Evolutionary conservation across 2,329 filamentous ascomycete genomes (phyloP).

Genomic region (Aspergillus oerlinghausenensis): DNA sequence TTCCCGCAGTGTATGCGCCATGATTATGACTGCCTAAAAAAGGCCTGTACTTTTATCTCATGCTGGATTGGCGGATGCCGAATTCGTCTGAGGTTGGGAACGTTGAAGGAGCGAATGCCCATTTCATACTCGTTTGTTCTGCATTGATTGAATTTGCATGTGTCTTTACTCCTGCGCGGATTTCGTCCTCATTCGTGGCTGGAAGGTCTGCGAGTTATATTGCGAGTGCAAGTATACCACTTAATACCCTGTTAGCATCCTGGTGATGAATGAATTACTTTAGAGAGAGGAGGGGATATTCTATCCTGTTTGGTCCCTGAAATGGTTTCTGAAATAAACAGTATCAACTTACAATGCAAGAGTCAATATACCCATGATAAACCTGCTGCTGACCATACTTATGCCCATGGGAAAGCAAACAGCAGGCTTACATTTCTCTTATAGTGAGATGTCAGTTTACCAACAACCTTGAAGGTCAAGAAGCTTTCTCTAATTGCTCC

Average conservation of each 20-base stretch:
- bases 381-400: neutral
- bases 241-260: slow-evolving; percentile 18
- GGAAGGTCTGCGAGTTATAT: slow-evolving; percentile 7
- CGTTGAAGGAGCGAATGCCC: neutral
- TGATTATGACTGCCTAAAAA: slow-evolving; percentile 17
- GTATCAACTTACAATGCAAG: neutral
- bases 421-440: neutral
- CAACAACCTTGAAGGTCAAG: too few relatives aligned
- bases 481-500: neutral
- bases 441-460: neutral
- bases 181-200: neutral
- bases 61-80: slow-evolving; percentile 6
- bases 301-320: neutral
- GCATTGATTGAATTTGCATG: neutral
- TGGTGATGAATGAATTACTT: slow-evolving; percentile 13
- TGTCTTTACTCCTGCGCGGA: neutral
- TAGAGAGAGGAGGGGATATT: neutral
- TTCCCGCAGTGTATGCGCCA: slow-evolving; percentile 14
- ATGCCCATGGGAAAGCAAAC: neutral
- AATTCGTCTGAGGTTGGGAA: slow-evolving; percentile 1
- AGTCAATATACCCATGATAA: too few relatives aligned
- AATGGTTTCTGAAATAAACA: neutral
- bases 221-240: slow-evolving; percentile 6
- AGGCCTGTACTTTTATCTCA: slow-evolving; percentile 19
- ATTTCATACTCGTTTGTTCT: slow-evolving; percentile 1